Base-by-base conservation (phyloP, 495 filamentous ascomycete species). In the Talaromyces borbonicus region DNA sequence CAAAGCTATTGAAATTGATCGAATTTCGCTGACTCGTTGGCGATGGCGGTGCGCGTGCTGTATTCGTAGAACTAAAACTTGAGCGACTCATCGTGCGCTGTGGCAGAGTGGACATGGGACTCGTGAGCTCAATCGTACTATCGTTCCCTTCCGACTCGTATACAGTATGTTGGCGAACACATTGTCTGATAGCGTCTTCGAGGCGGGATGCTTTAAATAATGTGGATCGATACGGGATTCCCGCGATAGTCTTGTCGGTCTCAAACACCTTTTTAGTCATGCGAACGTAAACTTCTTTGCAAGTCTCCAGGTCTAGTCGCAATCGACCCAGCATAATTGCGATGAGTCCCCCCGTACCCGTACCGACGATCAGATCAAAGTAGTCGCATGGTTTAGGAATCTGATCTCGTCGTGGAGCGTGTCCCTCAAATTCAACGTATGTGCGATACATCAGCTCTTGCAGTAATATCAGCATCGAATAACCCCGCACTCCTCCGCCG, bases 341-440 rank as follows among this genome's bases (percentile, higher is more conserved):
- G 50, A 98, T 95, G 45, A 98, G 67, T 2, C 92, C 92, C 53
- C 92, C 92, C 1, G 92, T 98, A 44, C 90, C 90, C 31, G 88
- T 95, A 26, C 92, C 92, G 47, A 81, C 82, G 50, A 98, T 98
- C 46, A 98, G 72, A 65, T 98, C 92, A 67, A 98, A 98, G 62
- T 97, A 87, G 50, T 98, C 93, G 79, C 88, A 95, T 50, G 92
- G 92, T 55, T 95, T 95, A 20, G 93, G 92, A 18, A 97, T 90
- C 54, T 96, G 80, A 52, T 87, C 78, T 57, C 85, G 79, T 44
- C 80, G 79, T 41, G 90, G 88, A 12, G 89, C 85, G 52, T 81
- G 76, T 22, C 87, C 87, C 65, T 93, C 83, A 48, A 60, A 68
- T 66, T 92, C 85, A 59, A 92, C 85, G 58, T 89, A 95, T 5